Percentiles rank a stretch among this genome's conserved stretches.
Conservation (phyloP, 2,329 filamentous ascomycete genomes). For the Curvularia lunata region DNA sequence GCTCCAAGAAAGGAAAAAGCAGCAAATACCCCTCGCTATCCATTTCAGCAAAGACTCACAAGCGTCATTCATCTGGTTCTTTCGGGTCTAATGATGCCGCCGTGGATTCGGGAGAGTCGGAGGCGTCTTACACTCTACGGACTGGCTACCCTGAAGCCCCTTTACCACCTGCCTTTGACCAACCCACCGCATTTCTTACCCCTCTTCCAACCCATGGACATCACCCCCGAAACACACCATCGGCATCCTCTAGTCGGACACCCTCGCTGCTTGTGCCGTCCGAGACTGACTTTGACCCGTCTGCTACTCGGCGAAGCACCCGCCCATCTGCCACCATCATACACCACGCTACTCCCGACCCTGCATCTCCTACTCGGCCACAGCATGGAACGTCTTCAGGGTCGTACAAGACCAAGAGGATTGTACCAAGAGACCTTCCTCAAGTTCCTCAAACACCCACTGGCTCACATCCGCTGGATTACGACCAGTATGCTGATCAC, state of each 20-base stretch:
- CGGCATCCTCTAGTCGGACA: constrained; percentile 38
- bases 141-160: constrained; percentile 44
- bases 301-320: constrained; percentile 26
- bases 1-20: constrained; percentile 33
- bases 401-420: constrained; percentile 29
- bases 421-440: constrained; percentile 23
- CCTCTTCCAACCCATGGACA: constrained; percentile 28
- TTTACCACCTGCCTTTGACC: constrained; percentile 24
- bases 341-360: constrained; percentile 32
- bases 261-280: constrained; percentile 41
- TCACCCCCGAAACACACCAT: constrained; percentile 37
- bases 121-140: constrained; percentile 39
- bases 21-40: constrained; percentile 33
- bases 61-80: constrained; percentile 38
- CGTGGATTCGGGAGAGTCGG: constrained; percentile 40
- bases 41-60: constrained; percentile 26
- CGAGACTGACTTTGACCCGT: constrained; percentile 40
- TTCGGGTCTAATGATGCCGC: constrained; percentile 32
- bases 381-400: constrained; percentile 20
- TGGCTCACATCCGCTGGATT: constrained; percentile 27
- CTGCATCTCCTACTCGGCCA: constrained; percentile 29
- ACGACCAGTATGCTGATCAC: constrained; percentile 27
- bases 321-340: constrained; percentile 36
- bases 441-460: constrained; percentile 21
- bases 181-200: constrained; percentile 29